A percentile compares a stretch with the other conserved stretches of the same genome.
Conservation (phyloP, 2,329 filamentous ascomycete genomes). For the Neurospora sp. region DNA sequence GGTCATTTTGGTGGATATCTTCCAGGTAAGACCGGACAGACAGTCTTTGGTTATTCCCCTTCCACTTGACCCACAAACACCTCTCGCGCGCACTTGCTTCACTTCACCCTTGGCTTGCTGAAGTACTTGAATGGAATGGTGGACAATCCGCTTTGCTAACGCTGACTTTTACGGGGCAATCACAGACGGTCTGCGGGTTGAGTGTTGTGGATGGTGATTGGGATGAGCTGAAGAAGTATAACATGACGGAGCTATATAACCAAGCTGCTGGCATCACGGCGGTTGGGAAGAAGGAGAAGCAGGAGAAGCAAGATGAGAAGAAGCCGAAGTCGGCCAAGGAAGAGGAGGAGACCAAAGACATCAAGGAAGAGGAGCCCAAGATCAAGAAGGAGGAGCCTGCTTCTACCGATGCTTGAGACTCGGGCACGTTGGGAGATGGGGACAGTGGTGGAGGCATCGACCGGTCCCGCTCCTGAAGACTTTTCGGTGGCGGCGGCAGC, state of each 20-base stretch:
- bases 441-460: neutral
- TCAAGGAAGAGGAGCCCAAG: neutral
- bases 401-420: neutral
- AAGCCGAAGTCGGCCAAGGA: neutral
- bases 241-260: slow-evolving; percentile 64
- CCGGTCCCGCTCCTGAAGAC: neutral
- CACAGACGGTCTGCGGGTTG: slow-evolving; percentile 58
- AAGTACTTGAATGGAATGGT: neutral
- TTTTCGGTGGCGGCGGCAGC: neutral
- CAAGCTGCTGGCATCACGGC: slow-evolving; percentile 13
- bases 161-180: neutral
- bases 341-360: neutral
- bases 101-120: neutral
- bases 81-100: neutral
- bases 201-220: slow-evolving; percentile 69
- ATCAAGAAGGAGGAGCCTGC: neutral
- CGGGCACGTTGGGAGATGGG: neutral
- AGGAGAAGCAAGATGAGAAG: neutral
- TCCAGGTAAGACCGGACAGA: slow-evolving; percentile 48
- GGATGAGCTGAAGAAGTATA: slow-evolving; percentile 66
- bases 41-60: neutral
- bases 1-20: slow-evolving; percentile 71
- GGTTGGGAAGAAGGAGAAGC: neutral
- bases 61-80: neutral
- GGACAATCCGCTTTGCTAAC: slow-evolving; percentile 3